Evolutionary conservation across 2,329 filamentous ascomycete species (phyloP).

Genomic region (Alternaria solani): DNA sequence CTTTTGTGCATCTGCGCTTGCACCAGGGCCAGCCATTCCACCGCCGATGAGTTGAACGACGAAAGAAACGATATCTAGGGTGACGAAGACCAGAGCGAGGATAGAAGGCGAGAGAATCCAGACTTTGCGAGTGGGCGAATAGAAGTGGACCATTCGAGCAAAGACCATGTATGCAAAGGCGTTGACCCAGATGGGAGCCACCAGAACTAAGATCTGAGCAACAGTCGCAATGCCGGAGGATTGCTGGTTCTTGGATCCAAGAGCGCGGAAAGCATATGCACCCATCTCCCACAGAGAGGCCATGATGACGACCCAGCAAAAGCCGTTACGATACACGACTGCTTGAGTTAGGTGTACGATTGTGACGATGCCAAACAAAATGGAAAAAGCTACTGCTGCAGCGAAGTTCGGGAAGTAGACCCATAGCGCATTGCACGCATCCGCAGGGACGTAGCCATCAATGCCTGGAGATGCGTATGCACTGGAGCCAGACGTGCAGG

Average conservation of each 20-base stretch:
- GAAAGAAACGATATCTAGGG: constrained; percentile 55
- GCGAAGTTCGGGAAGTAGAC: constrained; percentile 31
- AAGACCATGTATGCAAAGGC: constrained; percentile 54
- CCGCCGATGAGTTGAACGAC: constrained; percentile 54
- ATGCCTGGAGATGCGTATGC: constrained; percentile 27
- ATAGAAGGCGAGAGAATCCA: constrained; percentile 30
- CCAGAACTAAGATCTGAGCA: constrained; percentile 56
- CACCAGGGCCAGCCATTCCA: constrained; percentile 41
- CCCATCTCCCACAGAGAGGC: constrained; percentile 54
- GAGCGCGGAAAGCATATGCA: constrained; percentile 52
- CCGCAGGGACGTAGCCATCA: constrained; percentile 30
- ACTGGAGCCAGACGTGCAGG: constrained; percentile 26
- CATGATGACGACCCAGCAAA: constrained; percentile 56
- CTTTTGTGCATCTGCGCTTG: constrained; percentile 38
- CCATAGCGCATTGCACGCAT: constrained; percentile 33
- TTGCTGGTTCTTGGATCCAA: constrained; percentile 53
- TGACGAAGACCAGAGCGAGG: constrained; percentile 49
- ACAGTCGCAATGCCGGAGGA: constrained; percentile 40
- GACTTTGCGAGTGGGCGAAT: constrained; percentile 28
- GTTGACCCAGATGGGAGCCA: constrained; percentile 55
- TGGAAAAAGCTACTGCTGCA: constrained; percentile 28
- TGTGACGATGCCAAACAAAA: constrained; percentile 31
- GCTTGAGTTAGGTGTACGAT: constrained; percentile 28
- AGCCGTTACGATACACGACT: constrained; percentile 37
- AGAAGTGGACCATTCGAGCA: constrained; percentile 53